Conservation (phyloP, 331 rosid genomes). For the Rhamnella rubrinervis region DNA sequence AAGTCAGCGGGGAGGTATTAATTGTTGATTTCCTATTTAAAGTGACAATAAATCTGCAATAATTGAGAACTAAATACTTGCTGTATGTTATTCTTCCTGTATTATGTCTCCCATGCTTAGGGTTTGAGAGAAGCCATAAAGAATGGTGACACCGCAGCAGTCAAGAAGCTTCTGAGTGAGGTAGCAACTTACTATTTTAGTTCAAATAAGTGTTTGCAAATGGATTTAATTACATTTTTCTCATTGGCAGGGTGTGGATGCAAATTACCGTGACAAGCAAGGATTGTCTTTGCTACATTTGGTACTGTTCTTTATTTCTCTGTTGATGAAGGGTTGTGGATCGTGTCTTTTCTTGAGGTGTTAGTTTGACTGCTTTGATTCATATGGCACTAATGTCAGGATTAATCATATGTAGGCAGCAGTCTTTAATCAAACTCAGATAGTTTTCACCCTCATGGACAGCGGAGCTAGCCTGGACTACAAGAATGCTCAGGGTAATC, state of each 20-base stretch:
- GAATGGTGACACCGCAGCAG: conserved; percentile 76
- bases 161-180: conserved; percentile 82
- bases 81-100: conserved; percentile 20
- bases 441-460: conserved; percentile 87
- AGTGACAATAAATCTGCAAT: conserved; percentile 15
- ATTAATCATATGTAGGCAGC: conserved; percentile 67
- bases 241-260: conserved; percentile 84
- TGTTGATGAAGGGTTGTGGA: too few relatives aligned
- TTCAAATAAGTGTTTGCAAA: conserved; percentile 6
- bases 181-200: conserved; percentile 25
- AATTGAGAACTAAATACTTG: conserved; percentile 16
- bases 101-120: conserved; percentile 38
- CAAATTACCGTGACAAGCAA: conserved; percentile 89
- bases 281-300: conserved; percentile 89
- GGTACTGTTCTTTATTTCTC: conserved; percentile 47
- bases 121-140: conserved; percentile 97
- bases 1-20: conserved; percentile 84
- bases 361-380: conserved; percentile 6
- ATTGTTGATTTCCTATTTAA: conserved; percentile 15
- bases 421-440: conserved; percentile 92
- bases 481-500: conserved; percentile 93
- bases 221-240: conserved; percentile 27
- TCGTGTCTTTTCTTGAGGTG: background rate
- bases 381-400: conserved; percentile 21
- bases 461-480: conserved; percentile 76